These are phyloP conservation scores for Aspergillus spinulosporus DNA, from an alignment of 2,329 filamentous ascomycete species.

Conservation along the genomic window DNA sequence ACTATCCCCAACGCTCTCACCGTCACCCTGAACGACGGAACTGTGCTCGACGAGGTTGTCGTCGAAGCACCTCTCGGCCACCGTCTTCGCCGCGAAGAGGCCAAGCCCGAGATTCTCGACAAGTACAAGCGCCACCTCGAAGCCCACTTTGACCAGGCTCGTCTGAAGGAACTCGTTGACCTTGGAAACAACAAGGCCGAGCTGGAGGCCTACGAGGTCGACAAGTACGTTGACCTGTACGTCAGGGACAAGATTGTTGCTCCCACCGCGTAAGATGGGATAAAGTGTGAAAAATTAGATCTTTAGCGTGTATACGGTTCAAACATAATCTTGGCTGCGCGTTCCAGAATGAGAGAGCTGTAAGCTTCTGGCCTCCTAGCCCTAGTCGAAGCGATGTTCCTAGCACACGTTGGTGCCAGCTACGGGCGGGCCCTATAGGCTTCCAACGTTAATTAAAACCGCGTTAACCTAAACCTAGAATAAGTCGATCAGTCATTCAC, in stretches of 20 bases:
- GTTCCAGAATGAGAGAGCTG: background rate
- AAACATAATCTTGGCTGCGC: background rate
- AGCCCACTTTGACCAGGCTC: constrained; percentile 74
- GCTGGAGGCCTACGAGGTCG: constrained; percentile 78
- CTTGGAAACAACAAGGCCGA: constrained; percentile 72
- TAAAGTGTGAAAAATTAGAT: constrained; percentile 12
- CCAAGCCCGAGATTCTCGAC: constrained; percentile 91
- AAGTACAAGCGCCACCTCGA: constrained; percentile 93
- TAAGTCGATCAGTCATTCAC: too few relatives aligned
- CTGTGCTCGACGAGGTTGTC: constrained; percentile 82
- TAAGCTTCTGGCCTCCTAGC: background rate
- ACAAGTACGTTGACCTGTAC: constrained; percentile 91
- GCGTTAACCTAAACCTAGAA: too few relatives aligned
- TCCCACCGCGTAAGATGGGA: constrained; percentile 22
- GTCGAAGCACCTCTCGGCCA: constrained; percentile 95
- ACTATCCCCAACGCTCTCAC: constrained; percentile 97
- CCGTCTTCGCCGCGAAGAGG: constrained; percentile 86
- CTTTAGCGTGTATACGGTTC: constrained; percentile 5
- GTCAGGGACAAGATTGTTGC: constrained; percentile 54
- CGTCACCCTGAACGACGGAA: constrained; percentile 92
- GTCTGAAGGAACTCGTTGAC: constrained; percentile 79
- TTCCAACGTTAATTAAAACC: too few relatives aligned
- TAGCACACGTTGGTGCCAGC: too few relatives aligned
- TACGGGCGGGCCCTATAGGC: too few relatives aligned
- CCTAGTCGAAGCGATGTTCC: too few relatives aligned